Evolutionary conservation across 805 yeast species (phyloP), one percentile per base, ranked within the genome.

Genomic region (Candida multigemmis): DNA sequence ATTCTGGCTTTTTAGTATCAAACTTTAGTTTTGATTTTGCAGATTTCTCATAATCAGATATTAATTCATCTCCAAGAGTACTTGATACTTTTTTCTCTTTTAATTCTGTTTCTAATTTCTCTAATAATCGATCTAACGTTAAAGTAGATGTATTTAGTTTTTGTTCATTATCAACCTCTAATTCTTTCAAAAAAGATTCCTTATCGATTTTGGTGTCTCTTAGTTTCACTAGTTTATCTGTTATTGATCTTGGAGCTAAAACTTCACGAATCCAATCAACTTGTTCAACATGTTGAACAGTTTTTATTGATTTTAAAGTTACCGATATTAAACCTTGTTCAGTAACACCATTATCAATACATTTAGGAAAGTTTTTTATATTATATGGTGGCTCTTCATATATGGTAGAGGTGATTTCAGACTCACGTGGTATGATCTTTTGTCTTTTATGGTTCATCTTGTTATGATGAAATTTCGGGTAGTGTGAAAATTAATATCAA

Each of bases 231-330:
- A 36, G 30, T 12, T 27, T 8, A 25, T 33, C 22, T 19, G 22
- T 16, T 23, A 37, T 18, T 34, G 38, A 7, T 24, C 36, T 17
- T 28, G 39, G 34, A 18, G 54, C 40, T 6, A 60, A 31, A 1
- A 47, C 41, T 14, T 44, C 37, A 15, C 54, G 43, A 36, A 58
- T 48, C 39, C 50, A 40, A 28, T 56, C 60, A 22, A 46, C 35
- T 26, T 49, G 53, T 25, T 60, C 66, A 13, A 56, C 56, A 21
- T 50, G 50, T 26, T 46, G 44, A 21, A 53, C 53, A 26, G 58
- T 56, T 15, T 45, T 52, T 12, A 59, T 48, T 4, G 66, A 50
- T 34, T 61, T 61, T 41, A 56, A 60, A 3, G 67, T 59, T 30
- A 61, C 43, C 3, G 64, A 55, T 16, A 46, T 46, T 17, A 61